Percentiles rank a stretch among this genome's conserved stretches.
Evolutionary conservation across 345 rosid genomes (phyloP).

Genomic region (Rubroshorea leprosula): DNA sequence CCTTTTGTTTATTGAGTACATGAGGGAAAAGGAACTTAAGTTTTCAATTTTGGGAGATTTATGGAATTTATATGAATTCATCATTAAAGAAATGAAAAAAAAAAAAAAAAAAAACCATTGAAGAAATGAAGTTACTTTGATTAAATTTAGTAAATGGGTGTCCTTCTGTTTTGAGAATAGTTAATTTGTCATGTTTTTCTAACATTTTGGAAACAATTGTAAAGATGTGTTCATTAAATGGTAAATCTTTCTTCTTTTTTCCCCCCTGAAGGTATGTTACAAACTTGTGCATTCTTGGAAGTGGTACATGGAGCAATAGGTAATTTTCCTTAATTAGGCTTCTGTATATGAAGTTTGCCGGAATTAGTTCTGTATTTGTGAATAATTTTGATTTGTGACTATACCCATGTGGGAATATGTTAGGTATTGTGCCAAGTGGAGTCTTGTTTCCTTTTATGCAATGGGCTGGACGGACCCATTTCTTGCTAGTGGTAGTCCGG

Average conservation of each 20-base stretch:
- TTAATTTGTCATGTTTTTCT: too few species aligned
- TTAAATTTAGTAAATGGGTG: neutral
- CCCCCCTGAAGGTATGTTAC: slow-evolving; percentile 45
- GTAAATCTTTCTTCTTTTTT: neutral
- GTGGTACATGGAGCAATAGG: slow-evolving; percentile 83
- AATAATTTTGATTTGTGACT: slow-evolving; percentile 10
- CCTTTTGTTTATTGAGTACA: neutral
- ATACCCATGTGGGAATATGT: neutral
- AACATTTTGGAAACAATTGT: too few species aligned
- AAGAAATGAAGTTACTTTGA: too few species aligned
- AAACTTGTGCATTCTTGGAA: slow-evolving; percentile 56
- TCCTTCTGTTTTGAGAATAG: too few species aligned
- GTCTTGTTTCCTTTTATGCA: slow-evolving; percentile 72
- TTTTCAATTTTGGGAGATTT: neutral
- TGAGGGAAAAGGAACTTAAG: slow-evolving; percentile 8
- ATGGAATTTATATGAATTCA: too few species aligned
- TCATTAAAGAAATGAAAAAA: too few species aligned
- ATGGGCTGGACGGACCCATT: slow-evolving; percentile 77
- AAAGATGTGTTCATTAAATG: too few species aligned
- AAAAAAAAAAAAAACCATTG: too few species aligned
- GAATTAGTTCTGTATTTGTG: too few species aligned
- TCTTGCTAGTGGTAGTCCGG: slow-evolving; percentile 46
- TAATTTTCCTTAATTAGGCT: slow-evolving; percentile 11
- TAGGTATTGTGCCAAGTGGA: slow-evolving; percentile 88
- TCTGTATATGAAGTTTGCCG: too few species aligned